Percentiles rank a stretch among this genome's conserved stretches.
Conservation (phyloP, 306 rosid genomes). For the Rubus parviflorus region DNA sequence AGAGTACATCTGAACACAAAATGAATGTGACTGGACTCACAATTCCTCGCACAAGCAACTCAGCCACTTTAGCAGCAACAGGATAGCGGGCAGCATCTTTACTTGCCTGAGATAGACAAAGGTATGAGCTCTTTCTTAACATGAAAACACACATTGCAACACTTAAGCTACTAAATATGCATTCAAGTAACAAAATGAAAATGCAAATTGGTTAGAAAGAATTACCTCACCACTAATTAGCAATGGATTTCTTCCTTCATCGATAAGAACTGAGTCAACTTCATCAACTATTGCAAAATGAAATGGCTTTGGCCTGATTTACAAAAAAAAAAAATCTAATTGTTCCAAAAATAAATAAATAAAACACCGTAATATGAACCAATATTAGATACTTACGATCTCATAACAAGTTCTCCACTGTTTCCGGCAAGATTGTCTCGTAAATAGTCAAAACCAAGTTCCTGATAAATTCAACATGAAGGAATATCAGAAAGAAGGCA, state of each 20-base stretch:
- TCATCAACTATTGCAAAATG: constrained; percentile 98
- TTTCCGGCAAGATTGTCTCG: constrained; percentile 95
- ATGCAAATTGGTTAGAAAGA: not conserved
- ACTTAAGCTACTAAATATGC: constrained; percentile 15
- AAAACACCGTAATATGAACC: not conserved
- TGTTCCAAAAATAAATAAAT: constrained; percentile 1
- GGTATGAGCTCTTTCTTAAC: not conserved
- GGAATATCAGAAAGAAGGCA: constrained; percentile 18
- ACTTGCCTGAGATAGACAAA: constrained; percentile 62
- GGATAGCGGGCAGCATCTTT: constrained; percentile 94
- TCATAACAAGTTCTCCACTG: constrained; percentile 85
- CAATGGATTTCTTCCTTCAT: constrained; percentile 97
- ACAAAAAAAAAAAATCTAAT: constrained; percentile 21
- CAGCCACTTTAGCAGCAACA: constrained; percentile 97
- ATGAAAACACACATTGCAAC: not conserved
- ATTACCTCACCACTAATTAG: constrained; percentile 93
- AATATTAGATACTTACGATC: constrained; percentile 60
- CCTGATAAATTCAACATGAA: constrained; percentile 46
- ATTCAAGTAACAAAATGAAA: constrained; percentile 18
- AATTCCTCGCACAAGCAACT: constrained; percentile 66
- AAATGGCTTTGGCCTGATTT: constrained; percentile 91
- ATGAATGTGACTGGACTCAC: constrained; percentile 52
- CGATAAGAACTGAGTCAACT: constrained; percentile 94
- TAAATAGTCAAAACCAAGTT: constrained; percentile 97
- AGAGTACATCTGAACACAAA: constrained; percentile 21